Conservation (phyloP, 805 yeast genomes). For the Millerozyma acaciae region DNA sequence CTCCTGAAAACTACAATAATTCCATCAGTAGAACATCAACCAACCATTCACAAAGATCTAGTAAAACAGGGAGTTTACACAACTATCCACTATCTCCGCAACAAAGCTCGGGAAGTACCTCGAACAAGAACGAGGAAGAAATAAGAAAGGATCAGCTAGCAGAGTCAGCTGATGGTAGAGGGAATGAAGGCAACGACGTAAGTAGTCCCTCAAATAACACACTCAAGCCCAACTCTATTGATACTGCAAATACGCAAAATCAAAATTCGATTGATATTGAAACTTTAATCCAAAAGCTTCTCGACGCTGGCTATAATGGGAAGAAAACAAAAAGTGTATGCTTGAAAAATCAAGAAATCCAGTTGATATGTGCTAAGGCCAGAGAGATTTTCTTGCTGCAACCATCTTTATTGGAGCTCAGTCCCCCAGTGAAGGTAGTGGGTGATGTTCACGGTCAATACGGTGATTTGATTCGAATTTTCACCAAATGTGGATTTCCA, state of each 20-base stretch:
- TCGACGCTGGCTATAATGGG: constrained; percentile 96
- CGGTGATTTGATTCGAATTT: constrained; percentile 82
- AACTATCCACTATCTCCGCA: constrained; percentile 18
- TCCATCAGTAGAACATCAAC: constrained; percentile 18
- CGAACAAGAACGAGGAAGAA: not conserved
- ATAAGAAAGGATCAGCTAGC: not conserved
- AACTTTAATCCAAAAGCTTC: constrained; percentile 80
- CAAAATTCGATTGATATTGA: constrained; percentile 54
- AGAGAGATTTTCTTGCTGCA: constrained; percentile 86
- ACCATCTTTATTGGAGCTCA: constrained; percentile 82
- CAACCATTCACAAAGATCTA: constrained; percentile 16
- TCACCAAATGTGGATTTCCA: constrained; percentile 96
- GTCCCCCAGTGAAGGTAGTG: constrained; percentile 82
- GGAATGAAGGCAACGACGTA: not conserved
- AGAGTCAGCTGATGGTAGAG: too few species aligned
- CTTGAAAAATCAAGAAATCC: constrained; percentile 84
- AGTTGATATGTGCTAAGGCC: constrained; percentile 79
- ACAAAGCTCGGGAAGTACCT: constrained; percentile 8
- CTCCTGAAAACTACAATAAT: constrained; percentile 2
- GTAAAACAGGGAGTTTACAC: constrained; percentile 9
- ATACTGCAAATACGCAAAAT: constrained; percentile 1
- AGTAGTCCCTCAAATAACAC: not conserved
- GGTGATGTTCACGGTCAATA: constrained; percentile 98
- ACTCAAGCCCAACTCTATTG: not conserved
- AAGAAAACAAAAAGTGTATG: constrained; percentile 88